phyloP scores from a whole-genome alignment of 2,329 filamentous ascomycete species.

The Fusarium mexicanum region DNA sequence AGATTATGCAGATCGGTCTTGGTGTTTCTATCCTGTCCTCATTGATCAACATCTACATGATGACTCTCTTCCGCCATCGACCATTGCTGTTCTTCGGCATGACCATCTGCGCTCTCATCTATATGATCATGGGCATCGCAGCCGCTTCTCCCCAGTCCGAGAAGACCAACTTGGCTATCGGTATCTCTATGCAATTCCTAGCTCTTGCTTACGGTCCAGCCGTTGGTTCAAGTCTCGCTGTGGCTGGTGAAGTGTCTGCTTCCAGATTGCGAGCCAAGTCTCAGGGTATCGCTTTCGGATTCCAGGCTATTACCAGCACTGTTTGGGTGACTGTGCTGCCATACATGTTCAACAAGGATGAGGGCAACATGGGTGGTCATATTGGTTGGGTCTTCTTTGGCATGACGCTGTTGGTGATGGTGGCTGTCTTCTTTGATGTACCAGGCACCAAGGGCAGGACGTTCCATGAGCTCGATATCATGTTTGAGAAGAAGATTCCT shows the following conservation, averaged over 20 bases:
- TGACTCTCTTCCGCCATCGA: constrained; percentile 13
- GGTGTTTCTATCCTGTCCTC: constrained; percentile 6
- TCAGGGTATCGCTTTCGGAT: constrained; percentile 4
- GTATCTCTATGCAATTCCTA: neutral
- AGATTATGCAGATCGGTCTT: constrained; percentile 11
- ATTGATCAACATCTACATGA: constrained; percentile 13
- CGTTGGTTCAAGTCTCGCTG: constrained; percentile 4
- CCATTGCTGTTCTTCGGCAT: constrained; percentile 8
- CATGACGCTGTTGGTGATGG: neutral
- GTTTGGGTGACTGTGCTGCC: constrained; percentile 5
- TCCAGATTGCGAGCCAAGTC: constrained; percentile 7
- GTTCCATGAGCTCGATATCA: constrained; percentile 7
- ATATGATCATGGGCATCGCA: constrained; percentile 6
- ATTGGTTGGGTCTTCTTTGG: constrained; percentile 12
- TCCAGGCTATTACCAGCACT: neutral
- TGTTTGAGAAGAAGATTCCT: constrained; percentile 5
- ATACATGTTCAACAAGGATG: constrained; percentile 14
- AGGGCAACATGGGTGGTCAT: constrained; percentile 6
- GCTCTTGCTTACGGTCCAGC: constrained; percentile 2
- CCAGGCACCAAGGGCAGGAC: constrained; percentile 11
- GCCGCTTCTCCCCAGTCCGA: constrained; percentile 3
- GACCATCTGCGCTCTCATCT: constrained; percentile 8
- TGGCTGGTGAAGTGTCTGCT: constrained; percentile 9
- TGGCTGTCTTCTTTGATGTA: constrained; percentile 6
- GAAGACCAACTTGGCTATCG: neutral